phyloP scores from a whole-genome alignment of 768 basidiomycete genomes.

The Russula virescens region DNA sequence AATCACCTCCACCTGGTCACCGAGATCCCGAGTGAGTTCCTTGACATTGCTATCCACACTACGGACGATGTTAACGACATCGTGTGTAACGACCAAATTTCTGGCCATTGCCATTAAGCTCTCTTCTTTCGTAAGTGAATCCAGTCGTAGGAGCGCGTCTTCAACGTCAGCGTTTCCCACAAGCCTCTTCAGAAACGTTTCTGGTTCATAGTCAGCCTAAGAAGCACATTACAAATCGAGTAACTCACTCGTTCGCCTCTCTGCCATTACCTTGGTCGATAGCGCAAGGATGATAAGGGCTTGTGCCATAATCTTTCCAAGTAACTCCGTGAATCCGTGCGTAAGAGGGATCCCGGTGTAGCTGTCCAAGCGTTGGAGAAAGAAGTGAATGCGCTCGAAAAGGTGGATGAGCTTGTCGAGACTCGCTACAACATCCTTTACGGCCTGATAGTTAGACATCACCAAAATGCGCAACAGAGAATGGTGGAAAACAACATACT shows the following conservation, averaged over 20 bases:
- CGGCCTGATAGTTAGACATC: background rate
- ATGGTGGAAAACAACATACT: background rate
- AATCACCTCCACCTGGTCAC: too few species aligned
- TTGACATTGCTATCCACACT: background rate
- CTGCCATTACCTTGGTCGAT: background rate
- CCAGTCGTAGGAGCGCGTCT: background rate
- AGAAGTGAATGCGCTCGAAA: background rate
- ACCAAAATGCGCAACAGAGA: too few species aligned
- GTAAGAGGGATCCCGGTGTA: background rate
- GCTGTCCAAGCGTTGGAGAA: background rate
- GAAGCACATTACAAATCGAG: background rate
- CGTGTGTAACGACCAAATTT: background rate
- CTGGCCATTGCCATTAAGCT: background rate
- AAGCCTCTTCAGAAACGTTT: background rate
- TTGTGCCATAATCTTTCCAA: background rate
- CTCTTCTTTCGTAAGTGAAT: constrained; percentile 8
- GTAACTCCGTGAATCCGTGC: background rate
- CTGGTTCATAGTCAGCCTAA: background rate
- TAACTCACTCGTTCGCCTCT: background rate
- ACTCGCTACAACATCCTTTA: background rate
- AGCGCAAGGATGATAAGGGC: constrained; percentile 1
- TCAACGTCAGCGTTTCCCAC: background rate
- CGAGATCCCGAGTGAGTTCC: too few species aligned
- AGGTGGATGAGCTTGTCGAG: background rate
- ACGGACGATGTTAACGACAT: background rate